Conservation (phyloP, 1,284 basidiomycete genomes). For the Chalciporus sp. region DNA sequence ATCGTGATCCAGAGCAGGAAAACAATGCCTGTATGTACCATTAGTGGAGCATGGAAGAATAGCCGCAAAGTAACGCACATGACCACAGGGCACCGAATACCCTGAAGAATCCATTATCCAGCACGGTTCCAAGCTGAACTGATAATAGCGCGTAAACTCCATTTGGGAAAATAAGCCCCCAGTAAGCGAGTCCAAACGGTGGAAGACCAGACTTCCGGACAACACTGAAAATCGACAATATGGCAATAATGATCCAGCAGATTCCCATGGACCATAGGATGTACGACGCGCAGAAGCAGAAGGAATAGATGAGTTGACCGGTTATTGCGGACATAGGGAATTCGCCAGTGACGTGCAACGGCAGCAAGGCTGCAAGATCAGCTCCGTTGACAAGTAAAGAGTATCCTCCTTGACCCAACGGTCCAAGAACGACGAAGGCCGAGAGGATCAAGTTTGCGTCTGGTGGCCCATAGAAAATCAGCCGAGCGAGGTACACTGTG, state of each 20-base stretch:
- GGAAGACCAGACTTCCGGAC: slow-evolving; percentile 28
- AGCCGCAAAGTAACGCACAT: slow-evolving; percentile 22
- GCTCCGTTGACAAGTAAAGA: slow-evolving; percentile 55
- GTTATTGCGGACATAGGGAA: slow-evolving; percentile 35
- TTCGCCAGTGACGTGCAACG: slow-evolving; percentile 34
- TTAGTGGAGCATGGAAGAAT: slow-evolving; percentile 4
- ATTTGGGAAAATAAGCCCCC: slow-evolving; percentile 55
- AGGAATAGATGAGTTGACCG: slow-evolving; percentile 41
- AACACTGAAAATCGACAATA: slow-evolving; percentile 38
- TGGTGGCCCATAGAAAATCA: slow-evolving; percentile 43
- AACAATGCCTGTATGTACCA: slow-evolving; percentile 36
- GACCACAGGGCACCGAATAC: slow-evolving; percentile 41
- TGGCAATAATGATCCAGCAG: slow-evolving; percentile 45
- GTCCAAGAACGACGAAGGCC: slow-evolving; percentile 47
- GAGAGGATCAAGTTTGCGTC: slow-evolving; percentile 48
- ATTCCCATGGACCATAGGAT: slow-evolving; percentile 49
- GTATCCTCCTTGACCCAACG: slow-evolving; percentile 52
- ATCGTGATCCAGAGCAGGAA: slow-evolving; percentile 50
- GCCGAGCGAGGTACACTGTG: slow-evolving; percentile 43
- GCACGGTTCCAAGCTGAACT: slow-evolving; percentile 45
- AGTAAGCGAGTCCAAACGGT: slow-evolving; percentile 46
- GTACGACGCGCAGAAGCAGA: slow-evolving; percentile 44
- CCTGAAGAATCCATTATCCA: slow-evolving; percentile 48
- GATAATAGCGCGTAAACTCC: slow-evolving; percentile 51
- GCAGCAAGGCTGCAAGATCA: slow-evolving; percentile 44